Evolutionary conservation across 2,329 filamentous ascomycete species (phyloP).

Genomic region (Fonsecaea pedrosoi): DNA sequence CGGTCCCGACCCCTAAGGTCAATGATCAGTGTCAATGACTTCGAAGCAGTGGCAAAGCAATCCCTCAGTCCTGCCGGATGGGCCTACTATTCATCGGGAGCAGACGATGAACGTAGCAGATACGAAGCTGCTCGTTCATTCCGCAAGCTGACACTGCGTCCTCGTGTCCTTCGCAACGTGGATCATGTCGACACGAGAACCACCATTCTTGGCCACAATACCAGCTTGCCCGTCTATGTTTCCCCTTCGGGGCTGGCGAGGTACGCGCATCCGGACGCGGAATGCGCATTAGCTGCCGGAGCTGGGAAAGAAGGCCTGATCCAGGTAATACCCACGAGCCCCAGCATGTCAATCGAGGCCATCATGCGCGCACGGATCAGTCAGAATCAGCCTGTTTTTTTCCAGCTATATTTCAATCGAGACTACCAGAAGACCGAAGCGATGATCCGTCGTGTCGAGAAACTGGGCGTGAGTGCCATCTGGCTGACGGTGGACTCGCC

Average conservation of each 20-base stretch:
- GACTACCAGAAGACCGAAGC: conserved; percentile 56
- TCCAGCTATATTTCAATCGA: conserved; percentile 62
- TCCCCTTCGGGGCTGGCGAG: conserved; percentile 51
- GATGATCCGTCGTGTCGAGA: conserved; percentile 49
- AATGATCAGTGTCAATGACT: conserved; percentile 49
- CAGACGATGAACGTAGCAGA: conserved; percentile 31
- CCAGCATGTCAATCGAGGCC: conserved; percentile 24
- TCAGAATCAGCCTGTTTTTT: conserved; percentile 30
- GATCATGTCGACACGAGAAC: conserved; percentile 47
- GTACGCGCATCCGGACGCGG: conserved; percentile 45
- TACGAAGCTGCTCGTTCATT: conserved; percentile 46
- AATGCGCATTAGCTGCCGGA: conserved; percentile 46
- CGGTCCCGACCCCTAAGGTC: conserved; percentile 41
- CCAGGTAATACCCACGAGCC: conserved; percentile 24
- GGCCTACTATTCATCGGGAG: conserved; percentile 30
- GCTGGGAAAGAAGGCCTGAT: conserved; percentile 44
- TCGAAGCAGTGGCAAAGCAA: conserved; percentile 46
- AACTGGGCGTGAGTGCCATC: conserved; percentile 30
- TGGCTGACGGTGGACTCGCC: conserved; percentile 40
- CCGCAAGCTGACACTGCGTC: conserved; percentile 55
- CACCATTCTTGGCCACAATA: conserved; percentile 44
- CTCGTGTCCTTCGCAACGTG: conserved; percentile 54
- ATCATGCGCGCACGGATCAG: conserved; percentile 19
- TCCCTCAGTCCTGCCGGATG: conserved; percentile 35
- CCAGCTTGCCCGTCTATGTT: conserved; percentile 51